Percentiles rank a stretch among this genome's conserved stretches.
Evolutionary conservation across 805 yeast genomes (phyloP).

Genomic region (Yamadazyma ubonensis): DNA sequence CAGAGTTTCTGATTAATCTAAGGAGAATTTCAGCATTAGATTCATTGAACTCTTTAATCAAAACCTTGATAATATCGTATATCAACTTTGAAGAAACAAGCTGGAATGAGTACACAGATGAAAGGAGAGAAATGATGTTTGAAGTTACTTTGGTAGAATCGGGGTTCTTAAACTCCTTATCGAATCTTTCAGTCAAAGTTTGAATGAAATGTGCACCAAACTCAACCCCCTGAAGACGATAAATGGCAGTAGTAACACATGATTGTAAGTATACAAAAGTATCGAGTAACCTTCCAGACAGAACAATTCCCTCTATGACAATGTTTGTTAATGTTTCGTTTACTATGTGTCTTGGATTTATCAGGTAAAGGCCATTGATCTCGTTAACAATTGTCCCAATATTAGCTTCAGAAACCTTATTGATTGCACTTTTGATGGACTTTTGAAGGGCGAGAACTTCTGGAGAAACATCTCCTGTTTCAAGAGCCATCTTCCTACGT

Average conservation of each 20-base stretch:
- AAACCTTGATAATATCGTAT: slow-evolving; percentile 66
- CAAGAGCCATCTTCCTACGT: slow-evolving; percentile 52
- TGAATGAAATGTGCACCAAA: slow-evolving; percentile 89
- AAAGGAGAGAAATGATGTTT: slow-evolving; percentile 70
- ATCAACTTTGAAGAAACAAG: slow-evolving; percentile 69
- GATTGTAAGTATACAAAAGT: slow-evolving; percentile 79
- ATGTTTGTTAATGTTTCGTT: slow-evolving; percentile 65
- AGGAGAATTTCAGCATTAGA: slow-evolving; percentile 73
- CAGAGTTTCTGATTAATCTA: slow-evolving; percentile 70
- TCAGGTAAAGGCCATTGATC: slow-evolving; percentile 58
- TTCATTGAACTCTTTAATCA: slow-evolving; percentile 62
- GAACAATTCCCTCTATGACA: slow-evolving; percentile 60
- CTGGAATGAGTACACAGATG: slow-evolving; percentile 76
- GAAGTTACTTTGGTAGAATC: slow-evolving; percentile 47
- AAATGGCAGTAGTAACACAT: slow-evolving; percentile 70
- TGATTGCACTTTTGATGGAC: slow-evolving; percentile 77
- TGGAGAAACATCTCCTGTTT: slow-evolving; percentile 28
- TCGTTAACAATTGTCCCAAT: slow-evolving; percentile 67
- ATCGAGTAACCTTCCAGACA: slow-evolving; percentile 68
- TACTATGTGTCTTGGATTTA: slow-evolving; percentile 76
- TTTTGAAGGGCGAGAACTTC: slow-evolving; percentile 52
- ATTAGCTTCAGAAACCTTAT: slow-evolving; percentile 87
- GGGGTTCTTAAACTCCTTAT: slow-evolving; percentile 34
- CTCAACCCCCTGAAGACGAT: slow-evolving; percentile 78
- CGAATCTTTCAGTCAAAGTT: slow-evolving; percentile 68